Evolutionary conservation across 2,329 filamentous ascomycete species (phyloP).

Genomic region (Calonectria hawksworthii): DNA sequence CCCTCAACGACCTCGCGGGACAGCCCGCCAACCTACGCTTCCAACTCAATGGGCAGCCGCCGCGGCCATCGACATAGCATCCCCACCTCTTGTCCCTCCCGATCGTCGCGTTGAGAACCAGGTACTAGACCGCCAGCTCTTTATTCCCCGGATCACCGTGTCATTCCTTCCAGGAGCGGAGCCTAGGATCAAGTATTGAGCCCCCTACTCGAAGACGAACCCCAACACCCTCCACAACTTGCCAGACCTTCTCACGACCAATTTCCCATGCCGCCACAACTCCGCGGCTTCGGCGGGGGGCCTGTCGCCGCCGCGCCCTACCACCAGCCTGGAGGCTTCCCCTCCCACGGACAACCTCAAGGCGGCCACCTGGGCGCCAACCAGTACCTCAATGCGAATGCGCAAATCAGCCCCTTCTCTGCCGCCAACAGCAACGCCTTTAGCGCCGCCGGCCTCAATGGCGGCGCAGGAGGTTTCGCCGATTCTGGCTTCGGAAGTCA

Average conservation of each 20-base stretch:
- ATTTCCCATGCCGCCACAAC: constrained; percentile 54
- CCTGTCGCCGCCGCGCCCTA: constrained; percentile 56
- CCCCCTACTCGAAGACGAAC: background rate
- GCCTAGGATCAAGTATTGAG: background rate
- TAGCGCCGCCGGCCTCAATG: constrained; percentile 70
- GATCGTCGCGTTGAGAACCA: constrained; percentile 49
- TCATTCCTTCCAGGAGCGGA: background rate
- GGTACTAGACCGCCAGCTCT: constrained; percentile 11
- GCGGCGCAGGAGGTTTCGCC: constrained; percentile 70
- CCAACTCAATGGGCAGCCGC: constrained; percentile 38
- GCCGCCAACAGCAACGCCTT: constrained; percentile 67
- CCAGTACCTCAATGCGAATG: constrained; percentile 80
- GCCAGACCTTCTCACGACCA: background rate
- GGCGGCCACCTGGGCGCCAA: constrained; percentile 71
- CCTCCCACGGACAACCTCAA: constrained; percentile 66
- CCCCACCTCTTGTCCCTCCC: constrained; percentile 30
- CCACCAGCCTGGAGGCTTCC: constrained; percentile 63
- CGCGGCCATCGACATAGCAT: constrained; percentile 35
- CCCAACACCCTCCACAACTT: background rate
- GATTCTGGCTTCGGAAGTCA: constrained; percentile 86
- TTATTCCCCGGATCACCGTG: background rate
- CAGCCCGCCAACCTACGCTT: background rate
- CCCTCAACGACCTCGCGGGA: background rate
- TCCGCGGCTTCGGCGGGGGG: constrained; percentile 55
- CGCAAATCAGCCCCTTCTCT: constrained; percentile 77